These are phyloP conservation scores for Dryadomyces quercivorus DNA, from an alignment of 2,329 filamentous ascomycete genomes.

Conservation along the genomic window DNA sequence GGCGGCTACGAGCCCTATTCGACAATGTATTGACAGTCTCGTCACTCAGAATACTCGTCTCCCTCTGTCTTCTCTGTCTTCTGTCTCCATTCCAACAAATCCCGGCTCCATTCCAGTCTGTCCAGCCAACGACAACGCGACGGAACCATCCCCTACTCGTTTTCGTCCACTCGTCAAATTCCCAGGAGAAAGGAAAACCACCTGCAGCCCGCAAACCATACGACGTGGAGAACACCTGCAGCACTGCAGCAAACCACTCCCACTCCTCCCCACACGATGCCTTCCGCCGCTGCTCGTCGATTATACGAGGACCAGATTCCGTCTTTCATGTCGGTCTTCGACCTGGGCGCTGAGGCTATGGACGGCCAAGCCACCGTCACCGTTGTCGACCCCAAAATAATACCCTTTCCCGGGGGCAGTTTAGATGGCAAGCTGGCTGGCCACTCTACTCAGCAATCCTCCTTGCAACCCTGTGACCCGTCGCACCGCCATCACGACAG, in stretches of 20 bases:
- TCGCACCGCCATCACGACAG: constrained; percentile 63
- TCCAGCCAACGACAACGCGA: too few relatives aligned
- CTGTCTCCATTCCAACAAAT: background rate
- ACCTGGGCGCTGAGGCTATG: constrained; percentile 46
- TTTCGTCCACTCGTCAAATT: too few relatives aligned
- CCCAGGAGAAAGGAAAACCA: too few relatives aligned
- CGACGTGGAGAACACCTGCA: too few relatives aligned
- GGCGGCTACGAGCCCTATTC: background rate
- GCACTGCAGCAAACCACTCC: background rate
- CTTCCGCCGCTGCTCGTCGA: constrained; percentile 47
- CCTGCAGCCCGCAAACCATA: too few relatives aligned
- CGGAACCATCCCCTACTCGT: too few relatives aligned
- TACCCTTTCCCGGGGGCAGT: constrained; percentile 28
- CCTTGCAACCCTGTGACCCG: constrained; percentile 24
- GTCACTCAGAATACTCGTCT: background rate
- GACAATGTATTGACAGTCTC: constrained; percentile 3
- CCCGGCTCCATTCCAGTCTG: background rate
- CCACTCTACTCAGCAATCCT: constrained; percentile 1
- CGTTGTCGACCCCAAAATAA: constrained; percentile 40
- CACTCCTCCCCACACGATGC: constrained; percentile 32
- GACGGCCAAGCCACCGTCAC: constrained; percentile 41
- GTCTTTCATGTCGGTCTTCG: constrained; percentile 66
- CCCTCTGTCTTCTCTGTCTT: background rate
- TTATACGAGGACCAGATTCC: constrained; percentile 60
- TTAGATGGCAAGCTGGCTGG: constrained; percentile 21